A percentile compares a stretch with the other conserved stretches of the same genome.
Evolutionary conservation across 2,329 filamentous ascomycete species (phyloP).

Genomic region (Plenodomus biglobosus): DNA sequence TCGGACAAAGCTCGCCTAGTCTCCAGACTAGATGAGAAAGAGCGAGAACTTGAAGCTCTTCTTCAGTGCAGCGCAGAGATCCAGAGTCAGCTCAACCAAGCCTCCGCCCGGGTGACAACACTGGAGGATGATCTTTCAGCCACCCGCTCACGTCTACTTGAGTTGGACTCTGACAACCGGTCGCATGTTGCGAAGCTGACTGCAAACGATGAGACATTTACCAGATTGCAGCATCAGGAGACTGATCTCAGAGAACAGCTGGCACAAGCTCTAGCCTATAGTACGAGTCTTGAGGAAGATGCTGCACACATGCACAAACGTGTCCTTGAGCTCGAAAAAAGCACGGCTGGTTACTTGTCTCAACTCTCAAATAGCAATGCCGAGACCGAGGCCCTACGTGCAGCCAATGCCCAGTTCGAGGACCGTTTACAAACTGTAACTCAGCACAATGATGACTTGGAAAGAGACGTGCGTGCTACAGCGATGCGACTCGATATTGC

Average conservation of each 20-base stretch:
- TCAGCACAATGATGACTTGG: slow-evolving; percentile 12
- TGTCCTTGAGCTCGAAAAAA: slow-evolving; percentile 17
- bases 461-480: slow-evolving; percentile 21
- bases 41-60: neutral
- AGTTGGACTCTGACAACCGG: slow-evolving; percentile 10
- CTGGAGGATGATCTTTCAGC: slow-evolving; percentile 12
- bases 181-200: slow-evolving; percentile 5
- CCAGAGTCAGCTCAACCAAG: slow-evolving; percentile 8
- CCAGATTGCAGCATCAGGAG: slow-evolving; percentile 14
- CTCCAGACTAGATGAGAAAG: neutral
- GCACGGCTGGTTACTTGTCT: slow-evolving; percentile 20
- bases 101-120: neutral
- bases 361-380: slow-evolving; percentile 15
- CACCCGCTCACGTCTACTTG: slow-evolving; percentile 10
- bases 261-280: slow-evolving; percentile 7
- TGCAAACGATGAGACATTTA: slow-evolving; percentile 10
- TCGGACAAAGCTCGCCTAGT: neutral
- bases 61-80: slow-evolving; percentile 7
- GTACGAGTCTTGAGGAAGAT: slow-evolving; percentile 17
- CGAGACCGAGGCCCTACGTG: slow-evolving; percentile 17
- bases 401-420: slow-evolving; percentile 12
- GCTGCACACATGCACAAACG: slow-evolving; percentile 16
- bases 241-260: slow-evolving; percentile 13
- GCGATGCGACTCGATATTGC: slow-evolving; percentile 26
- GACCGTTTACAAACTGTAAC: slow-evolving; percentile 8